A percentile compares a stretch with the other conserved stretches of the same genome.
Evolutionary conservation across 305 asterid genomes (phyloP).

Genomic region (Fraxinus latifolia): DNA sequence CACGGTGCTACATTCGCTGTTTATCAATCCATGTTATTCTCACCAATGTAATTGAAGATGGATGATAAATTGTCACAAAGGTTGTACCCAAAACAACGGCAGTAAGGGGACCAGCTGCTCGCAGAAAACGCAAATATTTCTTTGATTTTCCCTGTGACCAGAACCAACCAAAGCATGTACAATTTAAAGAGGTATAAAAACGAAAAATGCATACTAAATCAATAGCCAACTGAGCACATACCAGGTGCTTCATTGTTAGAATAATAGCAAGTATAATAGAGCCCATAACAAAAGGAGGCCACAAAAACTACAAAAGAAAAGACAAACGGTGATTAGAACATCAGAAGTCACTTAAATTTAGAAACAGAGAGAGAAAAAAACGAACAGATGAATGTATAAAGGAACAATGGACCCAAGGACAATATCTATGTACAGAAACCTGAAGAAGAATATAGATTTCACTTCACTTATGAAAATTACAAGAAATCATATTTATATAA

Average conservation of each 20-base stretch:
- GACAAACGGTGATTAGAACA: conserved; percentile 24
- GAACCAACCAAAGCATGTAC: conserved; percentile 26
- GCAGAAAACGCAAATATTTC: conserved; percentile 63
- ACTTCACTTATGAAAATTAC: background rate
- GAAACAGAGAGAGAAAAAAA: background rate
- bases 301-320: conserved; percentile 54
- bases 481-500: background rate
- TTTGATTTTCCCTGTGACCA: conserved; percentile 64
- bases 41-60: conserved; percentile 88
- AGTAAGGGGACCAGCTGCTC: conserved; percentile 95
- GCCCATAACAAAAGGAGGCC: conserved; percentile 97
- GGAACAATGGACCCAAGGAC: conserved; percentile 15
- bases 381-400: background rate
- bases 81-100: conserved; percentile 83
- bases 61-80: conserved; percentile 67
- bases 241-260: conserved; percentile 86
- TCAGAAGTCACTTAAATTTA: background rate
- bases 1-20: conserved; percentile 11
- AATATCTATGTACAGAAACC: conserved; percentile 5
- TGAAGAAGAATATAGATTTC: background rate
- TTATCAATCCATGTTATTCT: conserved; percentile 37
- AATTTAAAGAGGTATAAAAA: conserved; percentile 20
- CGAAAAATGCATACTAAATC: conserved; percentile 13
- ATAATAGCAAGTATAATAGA: conserved; percentile 67
- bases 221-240: conserved; percentile 33